phyloP scores from a whole-genome alignment of 108 stramenopile species.

The Cyclotella baltica region DNA sequence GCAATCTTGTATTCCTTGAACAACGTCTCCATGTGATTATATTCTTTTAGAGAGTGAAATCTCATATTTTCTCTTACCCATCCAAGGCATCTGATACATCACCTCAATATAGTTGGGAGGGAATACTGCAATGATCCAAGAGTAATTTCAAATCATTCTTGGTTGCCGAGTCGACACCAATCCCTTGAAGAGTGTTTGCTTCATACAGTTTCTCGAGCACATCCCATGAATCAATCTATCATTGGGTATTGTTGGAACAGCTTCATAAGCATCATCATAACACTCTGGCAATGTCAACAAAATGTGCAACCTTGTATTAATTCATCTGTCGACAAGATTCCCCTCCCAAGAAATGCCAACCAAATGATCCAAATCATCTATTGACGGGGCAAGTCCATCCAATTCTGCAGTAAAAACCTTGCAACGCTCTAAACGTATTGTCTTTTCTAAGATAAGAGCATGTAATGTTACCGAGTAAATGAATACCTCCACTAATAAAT shows the following conservation, averaged over 20 bases:
- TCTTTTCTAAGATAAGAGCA: conserved; percentile 28
- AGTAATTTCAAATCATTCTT: conserved; percentile 27
- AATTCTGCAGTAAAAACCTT: conserved; percentile 31
- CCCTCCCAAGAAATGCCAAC: conserved; percentile 9
- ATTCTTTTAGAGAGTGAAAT: neutral
- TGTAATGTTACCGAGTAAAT: conserved; percentile 31
- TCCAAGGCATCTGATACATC: conserved; percentile 44
- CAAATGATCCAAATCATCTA: conserved; percentile 20
- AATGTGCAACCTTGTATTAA: conserved; percentile 44
- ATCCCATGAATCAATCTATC: conserved; percentile 31
- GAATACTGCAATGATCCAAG: conserved; percentile 19
- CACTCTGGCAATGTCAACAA: conserved; percentile 29
- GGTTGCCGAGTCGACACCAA: conserved; percentile 34
- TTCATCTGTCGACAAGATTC: conserved; percentile 26
- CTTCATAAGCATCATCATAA: neutral
- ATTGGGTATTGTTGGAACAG: conserved; percentile 17
- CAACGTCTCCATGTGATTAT: conserved; percentile 19
- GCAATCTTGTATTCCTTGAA: conserved; percentile 38
- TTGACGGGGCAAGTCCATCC: conserved; percentile 44
- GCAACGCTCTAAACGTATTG: conserved; percentile 30
- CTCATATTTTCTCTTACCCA: conserved; percentile 30
- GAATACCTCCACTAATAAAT: conserved; percentile 45
- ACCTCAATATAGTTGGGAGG: conserved; percentile 44
- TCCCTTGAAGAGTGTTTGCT: conserved; percentile 30
- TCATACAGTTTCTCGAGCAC: conserved; percentile 41